These are phyloP conservation scores for Nicotiana sylvestris DNA, from an alignment of 257 asterid species.

Conservation along the genomic window DNA sequence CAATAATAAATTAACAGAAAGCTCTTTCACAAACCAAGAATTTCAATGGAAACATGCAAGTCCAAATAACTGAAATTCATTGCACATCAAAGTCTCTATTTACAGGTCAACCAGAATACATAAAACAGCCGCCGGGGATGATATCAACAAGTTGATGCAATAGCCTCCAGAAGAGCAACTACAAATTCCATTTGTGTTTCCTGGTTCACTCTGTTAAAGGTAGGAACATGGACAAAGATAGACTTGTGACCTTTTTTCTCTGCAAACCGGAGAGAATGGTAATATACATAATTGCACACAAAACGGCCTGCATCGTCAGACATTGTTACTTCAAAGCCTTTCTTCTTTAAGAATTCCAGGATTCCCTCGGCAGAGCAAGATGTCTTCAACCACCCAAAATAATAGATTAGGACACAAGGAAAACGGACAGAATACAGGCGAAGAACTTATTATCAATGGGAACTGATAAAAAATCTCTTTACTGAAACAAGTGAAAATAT, in stretches of 20 bases:
- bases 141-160: slow-evolving; percentile 37
- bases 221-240: slow-evolving; percentile 55
- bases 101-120: neutral
- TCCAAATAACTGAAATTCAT: neutral
- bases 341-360: slow-evolving; percentile 29
- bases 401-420: slow-evolving; percentile 1
- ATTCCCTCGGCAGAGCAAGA: slow-evolving; percentile 41
- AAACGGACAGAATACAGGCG: neutral
- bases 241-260: slow-evolving; percentile 46
- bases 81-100: neutral
- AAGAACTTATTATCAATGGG: neutral
- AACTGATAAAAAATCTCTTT: neutral
- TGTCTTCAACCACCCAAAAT: slow-evolving; percentile 31
- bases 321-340: slow-evolving; percentile 32
- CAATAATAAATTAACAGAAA: neutral
- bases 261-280: slow-evolving; percentile 50
- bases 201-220: slow-evolving; percentile 31
- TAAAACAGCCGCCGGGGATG: neutral
- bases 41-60: neutral
- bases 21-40: neutral
- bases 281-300: slow-evolving; percentile 60
- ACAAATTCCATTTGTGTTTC: slow-evolving; percentile 43
- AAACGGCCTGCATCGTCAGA: slow-evolving; percentile 57
- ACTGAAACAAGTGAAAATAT: neutral
- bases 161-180: slow-evolving; percentile 43